Evolutionary conservation across 352 stramenopile genomes (phyloP), one percentile per base, ranked within the genome.

Genomic region (Phytophthora fragariae): DNA sequence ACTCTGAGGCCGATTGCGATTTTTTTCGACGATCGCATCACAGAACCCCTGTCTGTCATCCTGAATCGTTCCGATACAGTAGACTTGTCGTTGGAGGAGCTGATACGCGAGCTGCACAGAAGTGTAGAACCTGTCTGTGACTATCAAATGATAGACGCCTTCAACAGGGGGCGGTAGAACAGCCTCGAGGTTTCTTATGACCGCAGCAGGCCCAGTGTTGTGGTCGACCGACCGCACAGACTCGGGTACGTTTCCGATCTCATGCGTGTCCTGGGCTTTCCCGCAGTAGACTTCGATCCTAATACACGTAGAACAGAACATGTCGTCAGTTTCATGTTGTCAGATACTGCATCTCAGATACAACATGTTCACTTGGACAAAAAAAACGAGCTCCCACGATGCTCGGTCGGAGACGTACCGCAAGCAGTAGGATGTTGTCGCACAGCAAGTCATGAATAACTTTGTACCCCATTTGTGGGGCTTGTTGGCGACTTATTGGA

Each of bases 361-460:
- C 37, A 68, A 21, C 57, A 56, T 68, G 41, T 60, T 55, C 2
- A 68, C 37, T 37, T 60, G 2, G 17, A 19, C 35, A 1, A 61
- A 61, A 55, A 61, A 24, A 57, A 46, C 19, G 19, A 41, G 3
- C 35, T 41, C 35, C 11, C 11, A 12, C 1, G 11, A 12, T 12
- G 35, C 35, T 41, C 35, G 35, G 7, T 12, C 7, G 7, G 8
- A 12, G 8, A 41, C 35, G 7, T 12, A 41, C 35, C 35, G 35
- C 8, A 41, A 12, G 35, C 35, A 15, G 2, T 52, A 61, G 33
- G n/a, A 52, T 8, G 55, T 21, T 10, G 12, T 52, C 2, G 56
- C 37, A n/a, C 37, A 68, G 37, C 33, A 68, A 7, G 61, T 68
- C 61, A 68, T 41, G 27, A 68, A 54, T 6, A 61, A 15, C 8